These are phyloP conservation scores for Glonium stellatum DNA, from an alignment of 495 filamentous ascomycete genomes.

Conservation along the genomic window DNA sequence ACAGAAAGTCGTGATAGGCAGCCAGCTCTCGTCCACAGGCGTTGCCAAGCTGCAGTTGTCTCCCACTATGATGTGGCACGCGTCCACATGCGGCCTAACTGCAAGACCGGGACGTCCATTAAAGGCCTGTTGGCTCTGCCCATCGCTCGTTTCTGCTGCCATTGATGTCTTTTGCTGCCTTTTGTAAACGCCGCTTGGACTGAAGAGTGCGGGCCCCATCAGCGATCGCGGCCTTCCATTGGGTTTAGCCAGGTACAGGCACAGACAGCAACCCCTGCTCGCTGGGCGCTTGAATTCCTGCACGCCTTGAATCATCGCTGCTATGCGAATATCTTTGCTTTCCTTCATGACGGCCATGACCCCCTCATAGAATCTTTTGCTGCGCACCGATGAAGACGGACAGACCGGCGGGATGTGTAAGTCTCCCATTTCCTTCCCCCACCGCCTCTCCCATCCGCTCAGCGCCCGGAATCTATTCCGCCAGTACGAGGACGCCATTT, in stretches of 20 bases:
- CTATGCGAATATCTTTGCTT: neutral
- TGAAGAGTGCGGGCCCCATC: neutral
- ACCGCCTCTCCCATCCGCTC: neutral
- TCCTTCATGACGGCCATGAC: constrained; percentile 2
- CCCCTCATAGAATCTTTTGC: neutral
- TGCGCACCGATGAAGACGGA: constrained; percentile 13
- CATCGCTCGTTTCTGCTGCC: neutral
- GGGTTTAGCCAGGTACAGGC: neutral
- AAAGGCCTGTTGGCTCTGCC: neutral
- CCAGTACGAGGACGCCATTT: neutral
- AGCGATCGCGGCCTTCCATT: neutral
- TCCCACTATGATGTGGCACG: neutral
- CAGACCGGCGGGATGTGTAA: constrained; percentile 22
- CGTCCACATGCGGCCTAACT: neutral
- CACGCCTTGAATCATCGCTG: constrained; percentile 1
- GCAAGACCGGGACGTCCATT: neutral
- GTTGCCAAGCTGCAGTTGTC: too few species aligned
- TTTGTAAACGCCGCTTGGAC: neutral
- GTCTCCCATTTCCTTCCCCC: constrained; percentile 8
- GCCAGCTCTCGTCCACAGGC: too few species aligned
- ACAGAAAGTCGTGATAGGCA: too few species aligned
- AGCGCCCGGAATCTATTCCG: neutral
- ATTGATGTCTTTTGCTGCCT: neutral
- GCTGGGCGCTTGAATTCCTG: neutral
- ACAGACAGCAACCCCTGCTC: neutral